phyloP scores from a whole-genome alignment of 1,284 basidiomycete genomes.

The Trichosporon sp. region DNA sequence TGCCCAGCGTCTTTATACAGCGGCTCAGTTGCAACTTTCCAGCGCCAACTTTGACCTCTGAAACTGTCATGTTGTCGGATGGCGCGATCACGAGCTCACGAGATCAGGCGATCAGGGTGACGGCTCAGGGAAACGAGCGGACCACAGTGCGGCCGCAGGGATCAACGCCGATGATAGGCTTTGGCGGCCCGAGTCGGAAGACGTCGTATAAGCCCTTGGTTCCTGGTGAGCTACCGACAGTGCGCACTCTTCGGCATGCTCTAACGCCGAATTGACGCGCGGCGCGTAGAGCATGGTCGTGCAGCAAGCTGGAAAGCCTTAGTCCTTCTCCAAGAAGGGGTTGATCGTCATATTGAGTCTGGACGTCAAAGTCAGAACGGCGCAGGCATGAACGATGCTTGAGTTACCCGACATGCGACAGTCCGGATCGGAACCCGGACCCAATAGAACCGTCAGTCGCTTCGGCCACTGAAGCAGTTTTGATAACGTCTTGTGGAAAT shows the following conservation, averaged over 20 bases:
- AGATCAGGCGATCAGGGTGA: not conserved
- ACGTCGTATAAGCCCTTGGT: not conserved
- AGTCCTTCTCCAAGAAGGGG: too few species aligned
- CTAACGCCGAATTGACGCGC: too few species aligned
- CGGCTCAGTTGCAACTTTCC: not conserved
- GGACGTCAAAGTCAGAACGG: too few species aligned
- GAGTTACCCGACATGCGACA: not conserved
- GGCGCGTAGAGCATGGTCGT: too few species aligned
- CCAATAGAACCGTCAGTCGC: not conserved
- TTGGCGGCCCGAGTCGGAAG: not conserved
- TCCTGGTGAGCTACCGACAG: not conserved
- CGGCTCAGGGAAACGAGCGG: not conserved
- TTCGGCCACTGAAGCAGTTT: not conserved
- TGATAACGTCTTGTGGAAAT: not conserved
- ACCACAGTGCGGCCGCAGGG: not conserved
- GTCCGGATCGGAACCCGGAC: not conserved
- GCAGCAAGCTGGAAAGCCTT: too few species aligned
- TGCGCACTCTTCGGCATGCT: too few species aligned
- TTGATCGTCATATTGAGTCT: too few species aligned
- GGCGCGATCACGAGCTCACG: not conserved
- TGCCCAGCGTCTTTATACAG: not conserved
- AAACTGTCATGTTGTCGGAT: not conserved
- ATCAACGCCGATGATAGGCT: not conserved
- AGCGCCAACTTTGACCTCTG: not conserved
- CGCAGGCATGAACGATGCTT: not conserved